Conservation (phyloP, 1,139 yeast species). For the Pichia norvegensis region DNA sequence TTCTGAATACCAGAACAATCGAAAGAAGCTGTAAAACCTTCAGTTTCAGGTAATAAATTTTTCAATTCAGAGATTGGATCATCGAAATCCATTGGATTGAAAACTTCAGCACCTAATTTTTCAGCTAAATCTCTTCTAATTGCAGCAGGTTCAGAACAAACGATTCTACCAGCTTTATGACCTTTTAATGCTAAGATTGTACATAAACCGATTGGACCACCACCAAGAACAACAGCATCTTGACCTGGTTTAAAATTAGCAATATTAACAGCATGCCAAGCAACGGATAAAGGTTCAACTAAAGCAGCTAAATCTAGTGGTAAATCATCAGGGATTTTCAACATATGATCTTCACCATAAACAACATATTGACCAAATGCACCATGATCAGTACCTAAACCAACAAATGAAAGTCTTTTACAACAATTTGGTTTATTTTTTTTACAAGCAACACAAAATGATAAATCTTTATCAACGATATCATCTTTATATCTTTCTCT, state of each 20-base stretch:
- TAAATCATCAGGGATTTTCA: slow-evolving; percentile 39
- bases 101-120: slow-evolving; percentile 41
- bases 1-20: slow-evolving; percentile 57
- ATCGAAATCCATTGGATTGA: slow-evolving; percentile 37
- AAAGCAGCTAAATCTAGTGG: slow-evolving; percentile 50
- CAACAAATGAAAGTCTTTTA: slow-evolving; percentile 34
- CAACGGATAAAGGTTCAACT: slow-evolving; percentile 49
- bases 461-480: slow-evolving; percentile 18
- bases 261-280: slow-evolving; percentile 50
- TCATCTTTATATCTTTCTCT: slow-evolving; percentile 30
- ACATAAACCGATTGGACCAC: slow-evolving; percentile 59
- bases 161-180: slow-evolving; percentile 44
- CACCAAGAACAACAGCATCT: slow-evolving; percentile 48
- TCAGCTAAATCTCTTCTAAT: slow-evolving; percentile 47
- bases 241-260: slow-evolving; percentile 40
- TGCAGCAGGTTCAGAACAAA: slow-evolving; percentile 54
- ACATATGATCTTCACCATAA: slow-evolving; percentile 39
- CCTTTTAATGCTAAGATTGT: slow-evolving; percentile 51
- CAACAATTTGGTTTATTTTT: slow-evolving; percentile 43
- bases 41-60: slow-evolving; percentile 37
- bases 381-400: slow-evolving; percentile 30
- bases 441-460: slow-evolving; percentile 38
- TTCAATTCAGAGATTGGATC: slow-evolving; percentile 33
- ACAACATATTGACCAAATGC: slow-evolving; percentile 34
- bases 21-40: slow-evolving; percentile 50